phyloP scores from a whole-genome alignment of 2,329 filamentous ascomycete species.

The Chalaropsis thielavioides region DNA sequence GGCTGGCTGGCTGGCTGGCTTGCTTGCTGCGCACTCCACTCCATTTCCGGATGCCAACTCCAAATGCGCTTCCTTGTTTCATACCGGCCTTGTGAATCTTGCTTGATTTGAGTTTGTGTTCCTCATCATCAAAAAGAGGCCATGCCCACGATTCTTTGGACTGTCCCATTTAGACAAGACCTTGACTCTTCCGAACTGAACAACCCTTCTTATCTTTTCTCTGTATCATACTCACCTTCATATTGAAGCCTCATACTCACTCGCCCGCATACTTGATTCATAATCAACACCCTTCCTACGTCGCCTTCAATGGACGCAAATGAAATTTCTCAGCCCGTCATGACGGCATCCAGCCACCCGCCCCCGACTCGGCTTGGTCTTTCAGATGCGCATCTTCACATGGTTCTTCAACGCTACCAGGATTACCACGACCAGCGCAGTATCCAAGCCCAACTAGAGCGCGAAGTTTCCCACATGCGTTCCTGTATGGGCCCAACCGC shows the following conservation, averaged over 20 bases:
- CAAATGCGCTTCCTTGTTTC: neutral
- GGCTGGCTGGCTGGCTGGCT: too few species aligned
- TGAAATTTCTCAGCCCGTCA: neutral
- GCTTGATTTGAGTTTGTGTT: neutral
- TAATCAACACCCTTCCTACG: neutral
- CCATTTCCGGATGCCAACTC: neutral
- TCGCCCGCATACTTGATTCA: neutral
- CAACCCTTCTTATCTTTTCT: neutral
- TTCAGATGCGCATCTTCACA: slow-evolving; percentile 11
- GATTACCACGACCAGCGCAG: slow-evolving; percentile 12
- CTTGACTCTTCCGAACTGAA: neutral
- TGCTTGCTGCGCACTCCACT: too few species aligned
- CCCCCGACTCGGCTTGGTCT: neutral
- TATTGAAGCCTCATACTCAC: too few species aligned
- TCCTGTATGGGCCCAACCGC: neutral
- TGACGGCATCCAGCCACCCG: neutral
- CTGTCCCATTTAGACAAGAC: neutral
- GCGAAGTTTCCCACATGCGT: slow-evolving; percentile 12
- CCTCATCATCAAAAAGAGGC: neutral
- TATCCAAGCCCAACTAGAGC: slow-evolving; percentile 6
- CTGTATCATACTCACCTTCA: neutral
- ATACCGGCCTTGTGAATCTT: neutral
- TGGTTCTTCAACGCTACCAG: slow-evolving; percentile 16
- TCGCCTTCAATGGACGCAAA: slow-evolving; percentile 4
- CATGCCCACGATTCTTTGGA: neutral